Base-by-base conservation (phyloP, 371 early-diverging fungal genomes). In the Entomophthora muscae region DNA sequence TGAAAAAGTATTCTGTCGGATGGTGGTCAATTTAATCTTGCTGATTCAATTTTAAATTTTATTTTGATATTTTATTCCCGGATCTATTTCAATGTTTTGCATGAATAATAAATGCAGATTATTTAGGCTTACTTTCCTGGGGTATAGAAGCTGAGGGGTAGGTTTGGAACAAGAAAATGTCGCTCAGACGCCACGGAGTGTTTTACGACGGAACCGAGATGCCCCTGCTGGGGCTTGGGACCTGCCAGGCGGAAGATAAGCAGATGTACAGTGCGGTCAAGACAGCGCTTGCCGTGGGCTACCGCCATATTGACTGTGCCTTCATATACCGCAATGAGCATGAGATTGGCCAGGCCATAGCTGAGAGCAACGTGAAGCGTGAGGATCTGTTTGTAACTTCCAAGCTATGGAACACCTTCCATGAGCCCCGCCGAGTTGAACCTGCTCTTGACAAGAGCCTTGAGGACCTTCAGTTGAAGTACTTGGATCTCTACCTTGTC, bases 401-500 rank as follows among this genome's bases (percentile, higher is more conserved):
- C 68, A 95, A 97, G 79, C 77, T 97, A 26, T 93, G 93, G 94
- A 87, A 87, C 73, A 87, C 83, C 60, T 73, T 81, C 63, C 87
- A 89, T 61, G 75, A 75, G 26, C 83, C 84, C 28, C 77, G 83
- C 58, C 75, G 84, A 53, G 88, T 91, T 27, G 70, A 74, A 30
- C 73, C 83, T 42, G 85, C 77, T 13, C 64, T 83, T 30, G 73
- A 79, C 63, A 70, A 76, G 21, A 85, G 90, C 29, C 77, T 95
- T 30, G 67, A 69, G 53, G 82, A 89, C 66, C 76, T 95, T 31
- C 79, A 80, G 53, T 65, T 85, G 24, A 83, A 89, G 29, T 95
- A 95, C 66, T 71, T 96, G 33, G 98, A 97, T 69, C 70, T 95
- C 58, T 92, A 92, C 70, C 75, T 96, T 64, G 83, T 97, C 61